Conservation (phyloP, 2,329 filamentous ascomycete species). For the Lecanicillium sp. region DNA sequence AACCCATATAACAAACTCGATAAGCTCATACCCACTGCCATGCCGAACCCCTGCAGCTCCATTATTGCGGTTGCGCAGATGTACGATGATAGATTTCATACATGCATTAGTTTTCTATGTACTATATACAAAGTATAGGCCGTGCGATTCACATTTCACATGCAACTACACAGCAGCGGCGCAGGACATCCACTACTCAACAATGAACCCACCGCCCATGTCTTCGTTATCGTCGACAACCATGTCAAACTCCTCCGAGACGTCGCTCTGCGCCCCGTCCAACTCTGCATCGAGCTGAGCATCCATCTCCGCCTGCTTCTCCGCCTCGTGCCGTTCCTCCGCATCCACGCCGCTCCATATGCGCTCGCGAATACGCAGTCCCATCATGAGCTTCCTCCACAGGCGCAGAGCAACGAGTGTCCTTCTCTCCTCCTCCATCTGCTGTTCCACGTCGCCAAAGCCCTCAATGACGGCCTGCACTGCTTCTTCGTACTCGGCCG, state of each 20-base stretch:
- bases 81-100: too few relatives aligned
- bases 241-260: slow-evolving; percentile 36
- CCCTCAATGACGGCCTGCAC: slow-evolving; percentile 61
- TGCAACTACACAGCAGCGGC: not conserved
- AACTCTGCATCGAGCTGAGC: slow-evolving; percentile 24
- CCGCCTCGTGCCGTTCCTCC: slow-evolving; percentile 34
- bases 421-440: slow-evolving; percentile 60
- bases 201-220: slow-evolving; percentile 39
- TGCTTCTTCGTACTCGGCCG: slow-evolving; percentile 63
- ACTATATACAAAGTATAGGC: too few relatives aligned
- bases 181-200: slow-evolving; percentile 20
- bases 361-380: slow-evolving; percentile 65
- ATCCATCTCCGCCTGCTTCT: slow-evolving; percentile 22
- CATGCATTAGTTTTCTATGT: too few relatives aligned
- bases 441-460: slow-evolving; percentile 57
- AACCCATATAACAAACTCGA: too few relatives aligned
- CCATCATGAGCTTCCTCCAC: slow-evolving; percentile 62
- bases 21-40: too few relatives aligned
- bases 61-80: too few relatives aligned
- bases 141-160: too few relatives aligned
- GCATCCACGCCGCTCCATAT: slow-evolving; percentile 54
- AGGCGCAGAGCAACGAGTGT: slow-evolving; percentile 67
- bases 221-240: slow-evolving; percentile 29
- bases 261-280: slow-evolving; percentile 30
- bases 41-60: too few relatives aligned